Conservation (phyloP, 2,329 filamentous ascomycete species). For the Lecanicillium sp. region DNA sequence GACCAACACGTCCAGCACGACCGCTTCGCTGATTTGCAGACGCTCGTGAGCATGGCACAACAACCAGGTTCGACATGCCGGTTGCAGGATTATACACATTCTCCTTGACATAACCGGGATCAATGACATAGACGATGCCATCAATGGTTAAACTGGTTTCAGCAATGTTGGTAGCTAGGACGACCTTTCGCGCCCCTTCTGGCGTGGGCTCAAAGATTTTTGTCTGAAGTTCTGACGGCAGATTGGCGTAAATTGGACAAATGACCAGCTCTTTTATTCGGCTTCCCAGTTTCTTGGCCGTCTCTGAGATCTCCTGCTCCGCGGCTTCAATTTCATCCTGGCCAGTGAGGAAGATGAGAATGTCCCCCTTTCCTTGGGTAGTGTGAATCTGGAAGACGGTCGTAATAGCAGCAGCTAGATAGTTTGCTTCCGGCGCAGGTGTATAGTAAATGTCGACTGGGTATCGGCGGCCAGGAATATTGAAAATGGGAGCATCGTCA, state of each 20-base stretch:
- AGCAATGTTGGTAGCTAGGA: slow-evolving; percentile 93
- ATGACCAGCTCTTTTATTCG: slow-evolving; percentile 82
- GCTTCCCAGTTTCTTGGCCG: slow-evolving; percentile 74
- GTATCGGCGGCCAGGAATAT: slow-evolving; percentile 82
- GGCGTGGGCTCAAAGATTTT: slow-evolving; percentile 95
- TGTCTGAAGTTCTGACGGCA: slow-evolving; percentile 82
- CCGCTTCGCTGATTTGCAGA: slow-evolving; percentile 90
- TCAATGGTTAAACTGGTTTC: slow-evolving; percentile 95
- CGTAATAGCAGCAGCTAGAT: slow-evolving; percentile 81
- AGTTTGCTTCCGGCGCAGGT: slow-evolving; percentile 85
- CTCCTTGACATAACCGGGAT: slow-evolving; percentile 91
- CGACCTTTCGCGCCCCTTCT: slow-evolving; percentile 76
- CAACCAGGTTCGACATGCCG: slow-evolving; percentile 85
- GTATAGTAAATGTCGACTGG: slow-evolving; percentile 91
- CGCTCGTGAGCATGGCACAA: slow-evolving; percentile 84
- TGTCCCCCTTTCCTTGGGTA: slow-evolving; percentile 76
- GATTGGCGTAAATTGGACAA: slow-evolving; percentile 87
- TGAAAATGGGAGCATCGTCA: slow-evolving; percentile 87
- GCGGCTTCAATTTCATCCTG: slow-evolving; percentile 94
- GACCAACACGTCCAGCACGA: slow-evolving; percentile 82
- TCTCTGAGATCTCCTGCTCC: slow-evolving; percentile 76
- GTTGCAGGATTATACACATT: slow-evolving; percentile 87
- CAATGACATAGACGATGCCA: slow-evolving; percentile 92
- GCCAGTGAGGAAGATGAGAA: slow-evolving; percentile 88
- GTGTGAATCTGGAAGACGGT: slow-evolving; percentile 95